A percentile compares a stretch with the other conserved stretches of the same genome.
Evolutionary conservation across 2,329 filamentous ascomycete species (phyloP).

Genomic region (Chrysoporthe cubensis): DNA sequence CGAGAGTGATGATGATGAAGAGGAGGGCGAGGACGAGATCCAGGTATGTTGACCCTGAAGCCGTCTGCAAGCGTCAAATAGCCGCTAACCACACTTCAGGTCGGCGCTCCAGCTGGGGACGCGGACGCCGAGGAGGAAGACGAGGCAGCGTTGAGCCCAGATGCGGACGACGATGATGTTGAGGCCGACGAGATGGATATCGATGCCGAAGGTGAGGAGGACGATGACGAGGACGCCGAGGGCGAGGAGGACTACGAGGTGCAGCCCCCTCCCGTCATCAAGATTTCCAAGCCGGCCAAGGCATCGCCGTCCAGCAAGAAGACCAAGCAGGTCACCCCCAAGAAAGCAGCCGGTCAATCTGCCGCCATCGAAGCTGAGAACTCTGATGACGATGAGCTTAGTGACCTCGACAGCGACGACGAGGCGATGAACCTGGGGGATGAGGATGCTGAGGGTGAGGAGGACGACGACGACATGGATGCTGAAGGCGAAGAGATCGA

Average conservation of each 20-base stretch:
- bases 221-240: constrained; percentile 49
- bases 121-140: constrained; percentile 30
- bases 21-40: constrained; percentile 35
- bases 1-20: constrained; percentile 33
- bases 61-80: no score
- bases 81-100: constrained; percentile 38
- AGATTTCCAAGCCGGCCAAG: constrained; percentile 51
- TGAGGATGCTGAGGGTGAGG: constrained; percentile 41
- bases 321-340: constrained; percentile 39
- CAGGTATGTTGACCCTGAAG: constrained; percentile 16
- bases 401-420: constrained; percentile 59
- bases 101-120: constrained; percentile 31
- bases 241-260: constrained; percentile 54
- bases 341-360: constrained; percentile 31
- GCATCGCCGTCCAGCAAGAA: constrained; percentile 36
- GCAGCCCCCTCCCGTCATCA: constrained; percentile 50
- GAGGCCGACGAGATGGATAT: constrained; percentile 44
- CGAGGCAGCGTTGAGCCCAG: constrained; percentile 41
- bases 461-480: constrained; percentile 45
- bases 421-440: constrained; percentile 46
- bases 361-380: constrained; percentile 44
- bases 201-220: constrained; percentile 51
- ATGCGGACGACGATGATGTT: constrained; percentile 47
- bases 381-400: constrained; percentile 60
- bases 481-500: constrained; percentile 44